phyloP scores from a whole-genome alignment of 192 early-diverging fungal genomes.

The Entomortierella beljakovae region DNA sequence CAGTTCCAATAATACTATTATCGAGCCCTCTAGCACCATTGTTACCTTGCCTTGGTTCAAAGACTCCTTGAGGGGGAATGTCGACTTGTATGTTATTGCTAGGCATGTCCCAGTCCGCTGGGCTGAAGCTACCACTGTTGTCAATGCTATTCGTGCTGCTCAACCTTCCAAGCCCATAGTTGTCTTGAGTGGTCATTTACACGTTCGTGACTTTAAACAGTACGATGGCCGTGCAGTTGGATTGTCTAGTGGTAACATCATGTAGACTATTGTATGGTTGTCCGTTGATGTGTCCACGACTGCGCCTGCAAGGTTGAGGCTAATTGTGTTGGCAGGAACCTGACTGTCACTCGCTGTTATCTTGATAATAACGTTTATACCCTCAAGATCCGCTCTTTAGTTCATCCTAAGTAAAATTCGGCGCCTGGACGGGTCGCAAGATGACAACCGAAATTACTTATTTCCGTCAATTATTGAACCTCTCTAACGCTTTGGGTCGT shows the following conservation, averaged over 20 bases:
- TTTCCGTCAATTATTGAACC: constrained; percentile 33
- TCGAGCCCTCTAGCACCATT: constrained; percentile 53
- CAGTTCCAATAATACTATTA: constrained; percentile 42
- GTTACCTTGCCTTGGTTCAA: constrained; percentile 66
- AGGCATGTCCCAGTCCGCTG: constrained; percentile 62
- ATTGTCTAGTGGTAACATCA: constrained; percentile 60
- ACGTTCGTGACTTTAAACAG: constrained; percentile 61
- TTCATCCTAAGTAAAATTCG: constrained; percentile 41
- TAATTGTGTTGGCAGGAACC: constrained; percentile 45
- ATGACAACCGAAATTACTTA: constrained; percentile 55
- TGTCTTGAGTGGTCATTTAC: constrained; percentile 65
- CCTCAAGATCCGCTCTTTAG: constrained; percentile 60
- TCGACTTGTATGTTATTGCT: constrained; percentile 63
- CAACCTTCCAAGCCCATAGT: constrained; percentile 63
- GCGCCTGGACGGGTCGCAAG: constrained; percentile 51
- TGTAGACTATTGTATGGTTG: constrained; percentile 69
- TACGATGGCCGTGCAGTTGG: constrained; percentile 59
- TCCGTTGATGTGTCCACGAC: constrained; percentile 54
- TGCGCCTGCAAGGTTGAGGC: constrained; percentile 30
- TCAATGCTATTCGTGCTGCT: constrained; percentile 59
- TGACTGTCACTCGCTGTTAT: constrained; percentile 62
- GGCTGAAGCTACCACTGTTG: constrained; percentile 56
- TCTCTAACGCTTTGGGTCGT: constrained; percentile 53
- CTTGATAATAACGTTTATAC: constrained; percentile 62
- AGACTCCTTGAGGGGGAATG: constrained; percentile 52